A percentile compares a stretch with the other conserved stretches of the same genome.
phyloP scores from a whole-genome alignment of 1,284 basidiomycete species.

The Irpex sp. region DNA sequence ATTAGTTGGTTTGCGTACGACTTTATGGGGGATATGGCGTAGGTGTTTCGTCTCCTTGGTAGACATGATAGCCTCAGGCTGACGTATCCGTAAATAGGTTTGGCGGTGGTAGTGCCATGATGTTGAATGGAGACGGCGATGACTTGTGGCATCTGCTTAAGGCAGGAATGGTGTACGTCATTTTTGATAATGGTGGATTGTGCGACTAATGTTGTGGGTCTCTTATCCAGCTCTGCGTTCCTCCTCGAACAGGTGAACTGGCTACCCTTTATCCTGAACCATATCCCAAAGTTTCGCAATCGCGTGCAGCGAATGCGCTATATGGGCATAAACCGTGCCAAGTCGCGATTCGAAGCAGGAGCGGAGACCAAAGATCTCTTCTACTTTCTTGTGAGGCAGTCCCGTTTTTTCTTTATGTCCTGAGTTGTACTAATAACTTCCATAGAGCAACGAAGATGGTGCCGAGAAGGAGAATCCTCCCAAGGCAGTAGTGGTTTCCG shows the following conservation, averaged over 20 bases:
- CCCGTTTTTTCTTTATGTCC: slow-evolving; percentile 26
- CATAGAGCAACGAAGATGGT: slow-evolving; percentile 45
- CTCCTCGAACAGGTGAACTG: background rate
- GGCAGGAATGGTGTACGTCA: slow-evolving; percentile 34
- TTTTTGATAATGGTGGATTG: background rate
- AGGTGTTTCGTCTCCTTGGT: background rate
- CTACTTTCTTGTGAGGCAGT: slow-evolving; percentile 23
- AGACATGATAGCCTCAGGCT: background rate
- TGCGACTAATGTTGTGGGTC: background rate
- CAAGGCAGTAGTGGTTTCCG: slow-evolving; percentile 35
- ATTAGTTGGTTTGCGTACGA: slow-evolving; percentile 36
- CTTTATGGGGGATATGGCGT: slow-evolving; percentile 37
- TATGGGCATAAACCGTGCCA: slow-evolving; percentile 28
- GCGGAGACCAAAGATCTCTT: slow-evolving; percentile 45
- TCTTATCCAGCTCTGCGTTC: background rate
- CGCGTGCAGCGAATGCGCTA: slow-evolving; percentile 26
- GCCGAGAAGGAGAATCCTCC: slow-evolving; percentile 35
- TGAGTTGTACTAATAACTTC: slow-evolving; percentile 7
- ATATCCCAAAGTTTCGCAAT: slow-evolving; percentile 27
- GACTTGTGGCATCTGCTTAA: slow-evolving; percentile 24
- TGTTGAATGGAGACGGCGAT: slow-evolving; percentile 6
- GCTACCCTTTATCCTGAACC: background rate
- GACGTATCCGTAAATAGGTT: background rate
- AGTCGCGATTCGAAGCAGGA: slow-evolving; percentile 29
- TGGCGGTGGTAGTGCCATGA: slow-evolving; percentile 10